These are phyloP conservation scores for Microbotryum lychnidis-dioicae DNA, from an alignment of 1,284 basidiomycete genomes.

Conservation along the genomic window DNA sequence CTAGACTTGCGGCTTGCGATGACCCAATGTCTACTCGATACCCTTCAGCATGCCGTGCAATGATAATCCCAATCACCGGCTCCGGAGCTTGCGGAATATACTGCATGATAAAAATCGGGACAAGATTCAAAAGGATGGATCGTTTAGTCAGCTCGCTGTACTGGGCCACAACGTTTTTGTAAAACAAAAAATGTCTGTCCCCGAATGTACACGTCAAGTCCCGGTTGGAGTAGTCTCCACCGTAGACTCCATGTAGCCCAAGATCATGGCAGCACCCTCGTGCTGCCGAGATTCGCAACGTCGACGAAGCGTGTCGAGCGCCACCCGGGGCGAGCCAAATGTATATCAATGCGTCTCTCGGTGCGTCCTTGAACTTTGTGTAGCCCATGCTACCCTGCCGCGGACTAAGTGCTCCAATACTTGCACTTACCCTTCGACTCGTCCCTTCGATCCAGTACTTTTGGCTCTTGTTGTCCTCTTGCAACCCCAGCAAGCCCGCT, in stretches of 20 bases:
- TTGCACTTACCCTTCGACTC: conserved; percentile 10
- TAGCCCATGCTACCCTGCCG: neutral
- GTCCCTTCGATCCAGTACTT: conserved; percentile 25
- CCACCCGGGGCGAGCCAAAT: too few relatives aligned
- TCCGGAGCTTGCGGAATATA: conserved; percentile 77
- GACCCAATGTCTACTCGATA: conserved; percentile 75
- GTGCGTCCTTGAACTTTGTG: neutral
- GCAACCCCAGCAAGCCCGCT: conserved; percentile 20
- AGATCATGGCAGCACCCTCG: neutral
- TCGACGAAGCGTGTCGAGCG: neutral
- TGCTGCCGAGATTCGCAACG: neutral
- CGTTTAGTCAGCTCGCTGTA: neutral
- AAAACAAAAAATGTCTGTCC: neutral
- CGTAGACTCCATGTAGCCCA: neutral
- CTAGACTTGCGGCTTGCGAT: conserved; percentile 64
- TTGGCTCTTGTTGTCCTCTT: conserved; percentile 4
- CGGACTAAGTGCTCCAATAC: neutral
- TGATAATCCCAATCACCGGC: conserved; percentile 63
- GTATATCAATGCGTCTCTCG: neutral
- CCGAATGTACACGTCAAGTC: too few relatives aligned
- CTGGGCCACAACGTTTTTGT: neutral
- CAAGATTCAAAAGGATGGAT: neutral
- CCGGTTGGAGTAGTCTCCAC: too few relatives aligned
- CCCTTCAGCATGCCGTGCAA: conserved; percentile 62
- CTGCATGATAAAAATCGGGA: conserved; percentile 41